phyloP scores from a whole-genome alignment of 352 stramenopile species.

The Pythium chondricola region DNA sequence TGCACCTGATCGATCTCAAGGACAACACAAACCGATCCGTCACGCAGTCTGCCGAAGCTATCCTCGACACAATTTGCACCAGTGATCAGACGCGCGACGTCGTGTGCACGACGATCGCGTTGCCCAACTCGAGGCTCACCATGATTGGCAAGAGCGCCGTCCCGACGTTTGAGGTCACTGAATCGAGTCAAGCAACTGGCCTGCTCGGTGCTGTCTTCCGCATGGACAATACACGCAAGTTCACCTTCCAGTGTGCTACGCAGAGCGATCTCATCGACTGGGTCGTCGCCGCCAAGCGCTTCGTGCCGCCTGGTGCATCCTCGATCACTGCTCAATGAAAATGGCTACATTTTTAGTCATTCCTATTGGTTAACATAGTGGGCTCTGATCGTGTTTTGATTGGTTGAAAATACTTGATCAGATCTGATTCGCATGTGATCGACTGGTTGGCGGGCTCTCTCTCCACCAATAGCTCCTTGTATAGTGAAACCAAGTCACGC shows the following conservation, averaged over 20 bases:
- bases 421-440: conserved; percentile 9
- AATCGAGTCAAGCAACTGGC: conserved; percentile 45
- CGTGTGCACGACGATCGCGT: conserved; percentile 40
- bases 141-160: conserved; percentile 62
- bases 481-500: too few species aligned
- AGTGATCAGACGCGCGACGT: conserved; percentile 44
- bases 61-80: conserved; percentile 51
- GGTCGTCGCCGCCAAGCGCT: conserved; percentile 68
- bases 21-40: conserved; percentile 50
- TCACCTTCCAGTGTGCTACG: conserved; percentile 77
- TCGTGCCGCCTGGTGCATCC: conserved; percentile 37
- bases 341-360: background rate
- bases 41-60: conserved; percentile 43
- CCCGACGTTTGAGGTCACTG: conserved; percentile 68
- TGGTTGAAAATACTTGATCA: conserved; percentile 8
- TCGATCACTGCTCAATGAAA: conserved; percentile 5
- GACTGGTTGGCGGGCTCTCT: conserved; percentile 11
- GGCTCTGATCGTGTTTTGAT: background rate
- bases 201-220: conserved; percentile 60
- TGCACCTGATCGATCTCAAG: conserved; percentile 74
- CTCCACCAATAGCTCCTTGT: background rate
- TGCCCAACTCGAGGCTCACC: conserved; percentile 68
- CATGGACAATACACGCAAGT: conserved; percentile 52
- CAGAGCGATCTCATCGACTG: conserved; percentile 78
- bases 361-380: background rate